Evolutionary conservation across 352 stramenopile genomes (phyloP).

Genomic region (Globisporangium apiculatum): DNA sequence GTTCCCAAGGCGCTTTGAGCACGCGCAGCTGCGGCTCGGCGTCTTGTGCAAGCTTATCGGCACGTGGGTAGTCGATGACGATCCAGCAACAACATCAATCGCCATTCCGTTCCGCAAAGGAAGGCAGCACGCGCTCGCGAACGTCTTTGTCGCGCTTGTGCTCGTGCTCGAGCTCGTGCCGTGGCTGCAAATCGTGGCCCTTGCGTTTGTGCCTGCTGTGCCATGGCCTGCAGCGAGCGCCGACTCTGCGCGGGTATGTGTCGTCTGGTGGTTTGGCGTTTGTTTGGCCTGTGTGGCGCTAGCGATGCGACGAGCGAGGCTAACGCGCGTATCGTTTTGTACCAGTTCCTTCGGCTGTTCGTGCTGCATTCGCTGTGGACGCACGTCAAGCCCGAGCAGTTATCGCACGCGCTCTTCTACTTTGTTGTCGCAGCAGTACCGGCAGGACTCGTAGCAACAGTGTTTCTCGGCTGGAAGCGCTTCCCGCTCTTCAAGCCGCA

Average conservation of each 20-base stretch:
- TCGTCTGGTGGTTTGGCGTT: not conserved
- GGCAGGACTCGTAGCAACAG: conserved; percentile 20
- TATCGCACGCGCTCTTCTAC: conserved; percentile 31
- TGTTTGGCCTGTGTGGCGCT: not conserved
- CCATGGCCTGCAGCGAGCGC: conserved; percentile 35
- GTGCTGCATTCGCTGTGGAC: conserved; percentile 44
- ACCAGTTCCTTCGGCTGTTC: conserved; percentile 25
- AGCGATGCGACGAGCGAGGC: not conserved
- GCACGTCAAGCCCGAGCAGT: conserved; percentile 27
- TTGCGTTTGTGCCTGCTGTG: conserved; percentile 43
- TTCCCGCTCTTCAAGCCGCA: conserved; percentile 68
- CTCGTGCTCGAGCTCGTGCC: conserved; percentile 34
- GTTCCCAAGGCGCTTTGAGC: conserved; percentile 25
- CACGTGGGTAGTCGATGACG: conserved; percentile 27
- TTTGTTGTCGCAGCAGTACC: conserved; percentile 32
- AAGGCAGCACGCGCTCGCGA: conserved; percentile 19
- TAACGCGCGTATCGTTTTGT: not conserved
- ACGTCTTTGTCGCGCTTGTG: conserved; percentile 22
- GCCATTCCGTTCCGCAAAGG: conserved; percentile 15
- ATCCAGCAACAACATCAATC: conserved; percentile 11
- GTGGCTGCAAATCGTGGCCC: conserved; percentile 37
- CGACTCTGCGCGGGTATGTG: conserved; percentile 21
- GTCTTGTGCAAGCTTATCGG: conserved; percentile 15
- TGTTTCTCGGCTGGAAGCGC: conserved; percentile 30
- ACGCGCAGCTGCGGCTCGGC: not conserved